A percentile compares a stretch with the other conserved stretches of the same genome.
These are phyloP conservation scores for Ramaria sp. DNA, from an alignment of 768 basidiomycete genomes.

Conservation along the genomic window DNA sequence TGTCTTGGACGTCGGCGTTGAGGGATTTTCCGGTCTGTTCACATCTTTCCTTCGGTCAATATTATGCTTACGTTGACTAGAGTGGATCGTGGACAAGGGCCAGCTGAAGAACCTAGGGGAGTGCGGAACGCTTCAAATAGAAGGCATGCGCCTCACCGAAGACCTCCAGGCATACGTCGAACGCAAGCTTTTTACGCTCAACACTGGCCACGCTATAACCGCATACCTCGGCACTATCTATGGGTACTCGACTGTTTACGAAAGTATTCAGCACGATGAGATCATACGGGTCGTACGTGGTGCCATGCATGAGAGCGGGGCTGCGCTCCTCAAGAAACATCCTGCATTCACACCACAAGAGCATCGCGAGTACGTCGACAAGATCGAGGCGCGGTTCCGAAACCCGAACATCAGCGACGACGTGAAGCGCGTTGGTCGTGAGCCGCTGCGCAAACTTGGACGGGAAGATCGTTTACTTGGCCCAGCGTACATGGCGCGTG, in stretches of 20 bases:
- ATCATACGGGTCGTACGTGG: slow-evolving; percentile 19
- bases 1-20: slow-evolving; percentile 29
- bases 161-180: slow-evolving; percentile 28
- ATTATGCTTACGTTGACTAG: slow-evolving; percentile 5
- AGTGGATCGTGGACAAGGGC: slow-evolving; percentile 28
- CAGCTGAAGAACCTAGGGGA: slow-evolving; percentile 17
- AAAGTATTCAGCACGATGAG: slow-evolving; percentile 21
- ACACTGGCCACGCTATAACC: slow-evolving; percentile 29
- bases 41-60: background rate
- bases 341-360: slow-evolving; percentile 15
- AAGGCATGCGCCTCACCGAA: slow-evolving; percentile 23
- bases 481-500: slow-evolving; percentile 24
- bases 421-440: slow-evolving; percentile 26
- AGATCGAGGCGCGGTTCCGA: slow-evolving; percentile 22
- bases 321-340: slow-evolving; percentile 24
- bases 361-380: slow-evolving; percentile 23
- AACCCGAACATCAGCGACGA: slow-evolving; percentile 28
- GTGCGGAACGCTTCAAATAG: slow-evolving; percentile 13
- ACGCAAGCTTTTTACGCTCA: slow-evolving; percentile 34
- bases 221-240: slow-evolving; percentile 29
- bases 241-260: slow-evolving; percentile 21
- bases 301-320: slow-evolving; percentile 28
- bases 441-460: slow-evolving; percentile 30
- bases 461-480: slow-evolving; percentile 26
- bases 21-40: slow-evolving; percentile 22